Evolutionary conservation across 2,329 filamentous ascomycete genomes (phyloP).

Genomic region (Stylonectria norvegica): DNA sequence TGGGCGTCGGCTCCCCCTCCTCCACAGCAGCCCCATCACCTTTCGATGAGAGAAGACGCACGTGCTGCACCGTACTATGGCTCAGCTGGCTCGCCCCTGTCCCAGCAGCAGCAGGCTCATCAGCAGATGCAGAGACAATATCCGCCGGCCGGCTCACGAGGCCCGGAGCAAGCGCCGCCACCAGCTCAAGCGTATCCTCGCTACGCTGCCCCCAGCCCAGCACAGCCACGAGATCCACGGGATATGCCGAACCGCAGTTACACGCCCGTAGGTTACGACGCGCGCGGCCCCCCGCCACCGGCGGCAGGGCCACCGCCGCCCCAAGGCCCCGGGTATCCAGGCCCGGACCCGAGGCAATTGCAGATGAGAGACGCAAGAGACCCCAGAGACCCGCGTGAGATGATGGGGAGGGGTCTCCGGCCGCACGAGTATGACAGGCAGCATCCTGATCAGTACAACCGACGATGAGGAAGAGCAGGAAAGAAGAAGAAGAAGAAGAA

Average conservation of each 20-base stretch:
- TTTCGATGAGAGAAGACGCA: conserved; percentile 37
- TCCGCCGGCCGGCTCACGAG: conserved; percentile 37
- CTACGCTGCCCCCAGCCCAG: conserved; percentile 43
- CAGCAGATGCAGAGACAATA: conserved; percentile 37
- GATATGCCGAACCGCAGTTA: conserved; percentile 44
- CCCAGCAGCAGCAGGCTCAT: conserved; percentile 29
- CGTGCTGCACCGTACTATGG: conserved; percentile 36
- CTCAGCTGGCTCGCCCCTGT: conserved; percentile 21
- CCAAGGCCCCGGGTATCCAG: conserved; percentile 31
- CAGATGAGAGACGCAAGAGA: conserved; percentile 37
- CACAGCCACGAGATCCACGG: conserved; percentile 39
- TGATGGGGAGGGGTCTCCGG: conserved; percentile 41
- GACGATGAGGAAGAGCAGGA: conserved; percentile 32
- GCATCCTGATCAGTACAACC: conserved; percentile 43
- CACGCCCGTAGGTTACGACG: conserved; percentile 44
- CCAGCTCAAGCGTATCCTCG: conserved; percentile 40
- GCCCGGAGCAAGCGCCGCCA: conserved; percentile 40
- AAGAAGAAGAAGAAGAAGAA: background rate
- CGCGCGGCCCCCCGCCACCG: conserved; percentile 38
- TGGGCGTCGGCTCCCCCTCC: conserved; percentile 34
- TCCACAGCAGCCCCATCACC: conserved; percentile 33
- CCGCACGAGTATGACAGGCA: conserved; percentile 44
- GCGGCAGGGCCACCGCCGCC: no score
- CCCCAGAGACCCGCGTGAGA: conserved; percentile 38
- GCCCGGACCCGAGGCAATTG: conserved; percentile 33